A percentile compares a stretch with the other conserved stretches of the same genome.
Evolutionary conservation across 306 rosid species (phyloP).

Genomic region (Inga oerstediana): DNA sequence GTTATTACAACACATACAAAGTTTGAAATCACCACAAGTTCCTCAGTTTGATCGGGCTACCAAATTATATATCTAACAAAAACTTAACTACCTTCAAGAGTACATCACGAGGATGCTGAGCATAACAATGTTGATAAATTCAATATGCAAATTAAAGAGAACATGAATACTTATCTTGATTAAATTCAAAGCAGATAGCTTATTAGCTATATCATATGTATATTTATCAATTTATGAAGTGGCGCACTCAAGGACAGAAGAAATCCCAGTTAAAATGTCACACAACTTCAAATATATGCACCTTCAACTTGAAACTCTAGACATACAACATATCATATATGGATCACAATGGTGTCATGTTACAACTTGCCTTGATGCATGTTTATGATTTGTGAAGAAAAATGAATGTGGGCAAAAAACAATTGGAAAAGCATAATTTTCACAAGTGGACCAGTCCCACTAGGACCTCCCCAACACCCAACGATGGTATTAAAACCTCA

Average conservation of each 20-base stretch:
- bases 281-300: background rate
- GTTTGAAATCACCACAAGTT: too few species aligned
- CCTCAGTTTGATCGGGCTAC: too few species aligned
- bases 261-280: background rate
- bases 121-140: background rate
- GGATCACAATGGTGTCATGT: too few species aligned
- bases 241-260: background rate
- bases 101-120: too few species aligned
- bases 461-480: background rate
- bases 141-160: background rate
- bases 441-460: background rate
- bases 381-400: too few species aligned
- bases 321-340: background rate
- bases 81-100: too few species aligned
- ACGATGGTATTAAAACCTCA: background rate
- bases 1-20: too few species aligned
- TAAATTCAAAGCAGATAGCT: too few species aligned
- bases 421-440: background rate
- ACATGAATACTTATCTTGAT: background rate
- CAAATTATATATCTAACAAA: too few species aligned
- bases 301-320: background rate
- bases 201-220: background rate
- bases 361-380: too few species aligned
- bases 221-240: background rate
- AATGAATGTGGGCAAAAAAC: too few species aligned